Conservation (phyloP, 768 basidiomycete species). For the Termitomyces sp. region DNA sequence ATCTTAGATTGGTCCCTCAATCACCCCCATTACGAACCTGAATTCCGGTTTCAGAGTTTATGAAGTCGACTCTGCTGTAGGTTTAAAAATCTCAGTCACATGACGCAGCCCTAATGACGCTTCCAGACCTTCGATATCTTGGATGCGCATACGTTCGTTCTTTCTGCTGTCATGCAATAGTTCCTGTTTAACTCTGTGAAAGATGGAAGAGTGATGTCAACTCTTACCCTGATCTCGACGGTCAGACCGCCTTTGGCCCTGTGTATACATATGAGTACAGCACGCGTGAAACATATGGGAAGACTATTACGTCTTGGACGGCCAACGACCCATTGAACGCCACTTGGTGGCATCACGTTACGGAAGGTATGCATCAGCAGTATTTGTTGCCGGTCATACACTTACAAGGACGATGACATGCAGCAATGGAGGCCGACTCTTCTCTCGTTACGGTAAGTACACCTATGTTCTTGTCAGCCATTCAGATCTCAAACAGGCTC, state of each 20-base stretch:
- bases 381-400: background rate
- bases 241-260: slow-evolving; percentile 54
- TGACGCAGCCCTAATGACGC: background rate
- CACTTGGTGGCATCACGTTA: slow-evolving; percentile 81
- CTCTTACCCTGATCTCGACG: slow-evolving; percentile 52
- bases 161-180: background rate
- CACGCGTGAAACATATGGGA: slow-evolving; percentile 64
- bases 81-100: slow-evolving; percentile 14
- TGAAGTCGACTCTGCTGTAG: slow-evolving; percentile 63
- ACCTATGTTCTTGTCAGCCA: slow-evolving; percentile 10
- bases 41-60: slow-evolving; percentile 78
- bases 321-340: slow-evolving; percentile 67
- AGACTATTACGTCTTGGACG: slow-evolving; percentile 52
- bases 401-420: background rate
- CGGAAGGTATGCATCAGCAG: slow-evolving; percentile 42
- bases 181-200: background rate
- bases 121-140: slow-evolving; percentile 69
- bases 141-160: slow-evolving; percentile 68
- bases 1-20: slow-evolving; percentile 59
- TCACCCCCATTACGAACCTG: slow-evolving; percentile 67
- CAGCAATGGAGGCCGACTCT: slow-evolving; percentile 55
- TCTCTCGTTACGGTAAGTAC: slow-evolving; percentile 50
- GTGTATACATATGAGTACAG: slow-evolving; percentile 63
- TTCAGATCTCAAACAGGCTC: background rate
- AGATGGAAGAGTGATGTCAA: slow-evolving; percentile 67